Conservation (phyloP, 1,284 basidiomycete species). For the Flammula alnicola region DNA sequence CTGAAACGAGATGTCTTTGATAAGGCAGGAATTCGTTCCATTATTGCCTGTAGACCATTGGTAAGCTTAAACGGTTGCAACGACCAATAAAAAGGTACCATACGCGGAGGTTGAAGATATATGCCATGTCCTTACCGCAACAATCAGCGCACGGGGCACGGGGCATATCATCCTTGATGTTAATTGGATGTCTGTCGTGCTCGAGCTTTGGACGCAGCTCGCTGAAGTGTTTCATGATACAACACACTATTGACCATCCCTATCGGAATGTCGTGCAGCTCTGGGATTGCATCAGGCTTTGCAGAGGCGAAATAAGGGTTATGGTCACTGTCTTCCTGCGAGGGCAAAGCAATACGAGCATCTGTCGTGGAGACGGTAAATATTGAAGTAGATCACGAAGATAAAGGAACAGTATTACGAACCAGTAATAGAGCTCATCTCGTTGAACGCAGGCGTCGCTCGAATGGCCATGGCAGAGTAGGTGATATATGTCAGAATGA, state of each 20-base stretch:
- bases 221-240: conserved; percentile 39
- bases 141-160: too few species aligned
- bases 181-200: too few species aligned
- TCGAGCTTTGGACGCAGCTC: conserved; percentile 1
- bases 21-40: too few species aligned
- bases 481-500: conserved; percentile 77
- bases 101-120: conserved; percentile 2
- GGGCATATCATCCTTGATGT: too few species aligned
- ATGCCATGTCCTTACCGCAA: too few species aligned
- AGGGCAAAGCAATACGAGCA: conserved; percentile 53
- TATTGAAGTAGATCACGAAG: conserved; percentile 4
- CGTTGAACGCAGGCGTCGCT: conserved; percentile 72
- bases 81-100: too few species aligned
- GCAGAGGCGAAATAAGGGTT: conserved; percentile 57
- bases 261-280: conserved; percentile 82
- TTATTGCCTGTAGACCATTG: too few species aligned
- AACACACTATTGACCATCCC: conserved; percentile 78
- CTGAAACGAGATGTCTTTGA: not conserved
- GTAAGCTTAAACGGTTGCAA: too few species aligned
- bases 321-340: conserved; percentile 23
- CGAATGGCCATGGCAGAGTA: conserved; percentile 80
- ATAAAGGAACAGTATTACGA: conserved; percentile 27
- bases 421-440: conserved; percentile 72
- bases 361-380: conserved; percentile 43
- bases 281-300: conserved; percentile 53